Conservation (phyloP, 2,329 filamentous ascomycete species). For the Penicillium sp. region DNA sequence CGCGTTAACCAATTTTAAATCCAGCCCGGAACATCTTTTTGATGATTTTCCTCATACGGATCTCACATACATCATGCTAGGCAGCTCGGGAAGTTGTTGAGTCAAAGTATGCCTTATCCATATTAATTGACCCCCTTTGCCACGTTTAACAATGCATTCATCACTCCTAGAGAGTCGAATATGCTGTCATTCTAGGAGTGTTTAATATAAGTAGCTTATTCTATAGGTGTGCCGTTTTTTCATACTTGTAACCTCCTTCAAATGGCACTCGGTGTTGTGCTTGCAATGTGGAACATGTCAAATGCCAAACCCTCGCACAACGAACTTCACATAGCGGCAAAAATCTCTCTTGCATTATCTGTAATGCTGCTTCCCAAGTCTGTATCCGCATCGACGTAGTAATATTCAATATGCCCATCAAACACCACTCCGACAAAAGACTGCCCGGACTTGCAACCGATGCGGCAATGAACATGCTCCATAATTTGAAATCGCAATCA, state of each 20-base stretch:
- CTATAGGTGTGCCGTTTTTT: no score
- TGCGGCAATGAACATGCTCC: neutral
- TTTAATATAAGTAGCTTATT: no score
- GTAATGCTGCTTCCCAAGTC: neutral
- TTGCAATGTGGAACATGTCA: neutral
- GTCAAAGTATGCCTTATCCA: neutral
- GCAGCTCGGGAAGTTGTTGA: neutral
- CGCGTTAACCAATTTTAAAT: neutral
- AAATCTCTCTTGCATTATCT: neutral
- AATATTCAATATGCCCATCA: neutral
- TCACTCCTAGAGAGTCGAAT: neutral
- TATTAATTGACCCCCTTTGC: neutral
- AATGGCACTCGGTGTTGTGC: neutral
- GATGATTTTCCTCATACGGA: neutral
- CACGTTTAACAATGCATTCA: neutral
- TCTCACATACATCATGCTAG: neutral
- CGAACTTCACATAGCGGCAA: neutral
- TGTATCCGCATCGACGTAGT: neutral
- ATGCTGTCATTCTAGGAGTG: neutral
- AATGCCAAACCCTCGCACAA: neutral
- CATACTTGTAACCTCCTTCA: neutral
- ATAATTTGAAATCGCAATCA: neutral
- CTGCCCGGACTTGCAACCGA: neutral
- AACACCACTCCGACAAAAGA: neutral
- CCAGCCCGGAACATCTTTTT: neutral